Evolutionary conservation across 441 rosid genomes (phyloP), one percentile per base, ranked within the genome.

Genomic region (Geranium incanum): DNA sequence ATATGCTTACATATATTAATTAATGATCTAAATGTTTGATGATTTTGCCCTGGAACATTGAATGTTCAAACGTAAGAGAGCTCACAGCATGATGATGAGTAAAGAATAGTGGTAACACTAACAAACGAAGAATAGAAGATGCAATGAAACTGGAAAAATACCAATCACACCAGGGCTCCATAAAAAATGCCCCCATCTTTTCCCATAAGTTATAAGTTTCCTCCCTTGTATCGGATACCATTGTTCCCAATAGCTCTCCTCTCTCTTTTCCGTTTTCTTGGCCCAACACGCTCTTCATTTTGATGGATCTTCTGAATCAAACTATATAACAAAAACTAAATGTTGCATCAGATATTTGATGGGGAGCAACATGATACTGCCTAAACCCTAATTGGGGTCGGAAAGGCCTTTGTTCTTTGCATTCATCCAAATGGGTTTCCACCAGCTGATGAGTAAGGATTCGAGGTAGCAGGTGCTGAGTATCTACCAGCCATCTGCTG

Each of bases 371-470:
- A n/a, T 13, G 60, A 52, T 52, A 16, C 60, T 52, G n/a, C 60
- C 60, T n/a, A 28, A n/a, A 52, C 60, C 60, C 18, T 3, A 52
- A 52, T 12, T 52, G 60, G 16, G 60, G 60, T 52, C 60, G 16
- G 23, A 57, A 6, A 16, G 63, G 63, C 23, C 23, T 33, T 52
- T 6, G 16, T 19, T 64, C 13, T 43, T 15, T 33, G 43, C 8
- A 39, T 70, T 76, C 71, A 91, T 37, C 83, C 88, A 69, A 89
- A 89, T 5, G 93, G 92, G 74, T 88, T 86, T 73, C 89, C 86
- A 75, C 84, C 77, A 59, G 15, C 23, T 1, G 85, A 82, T 74
- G 76, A 66, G 80, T 68, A 83, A 74, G 82, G 75, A 75, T 67
- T 74, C 73, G 80, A 77, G 66, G 81, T 15, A 6, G 74, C 72